phyloP scores from a whole-genome alignment of 129 eudicot species.

The Artemisia tridentata region DNA sequence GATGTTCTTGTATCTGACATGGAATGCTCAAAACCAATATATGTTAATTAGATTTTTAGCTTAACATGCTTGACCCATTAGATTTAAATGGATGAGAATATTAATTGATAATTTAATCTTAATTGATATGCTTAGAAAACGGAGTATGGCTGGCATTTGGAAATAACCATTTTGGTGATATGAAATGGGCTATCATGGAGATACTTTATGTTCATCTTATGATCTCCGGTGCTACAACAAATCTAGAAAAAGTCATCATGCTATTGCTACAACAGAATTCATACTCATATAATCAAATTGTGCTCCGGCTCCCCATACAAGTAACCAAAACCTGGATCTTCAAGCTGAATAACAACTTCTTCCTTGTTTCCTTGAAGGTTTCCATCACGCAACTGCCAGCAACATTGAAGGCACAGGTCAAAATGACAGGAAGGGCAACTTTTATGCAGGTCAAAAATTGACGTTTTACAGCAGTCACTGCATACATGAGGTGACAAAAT shows the following conservation, averaged over 20 bases:
- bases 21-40: too few relatives aligned
- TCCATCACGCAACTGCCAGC: conserved; percentile 69
- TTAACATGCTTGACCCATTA: too few relatives aligned
- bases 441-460: conserved; percentile 63
- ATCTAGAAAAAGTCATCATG: not conserved
- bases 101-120: too few relatives aligned
- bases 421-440: conserved; percentile 60
- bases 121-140: not conserved
- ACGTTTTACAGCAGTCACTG: conserved; percentile 78
- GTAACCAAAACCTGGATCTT: conserved; percentile 28
- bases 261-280: not conserved
- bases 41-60: too few relatives aligned
- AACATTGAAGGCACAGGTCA: conserved; percentile 81
- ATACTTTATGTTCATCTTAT: too few relatives aligned
- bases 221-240: too few relatives aligned
- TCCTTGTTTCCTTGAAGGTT: conserved; percentile 39
- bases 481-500: conserved; percentile 16
- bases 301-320: too few relatives aligned
- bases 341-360: conserved; percentile 31
- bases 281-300: not conserved
- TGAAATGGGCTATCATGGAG: not conserved
- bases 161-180: not conserved
- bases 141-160: not conserved
- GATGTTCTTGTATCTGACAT: too few relatives aligned
- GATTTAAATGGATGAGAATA: too few relatives aligned